Conservation (phyloP, 306 rosid genomes). For the Coriaria nepalensis region DNA sequence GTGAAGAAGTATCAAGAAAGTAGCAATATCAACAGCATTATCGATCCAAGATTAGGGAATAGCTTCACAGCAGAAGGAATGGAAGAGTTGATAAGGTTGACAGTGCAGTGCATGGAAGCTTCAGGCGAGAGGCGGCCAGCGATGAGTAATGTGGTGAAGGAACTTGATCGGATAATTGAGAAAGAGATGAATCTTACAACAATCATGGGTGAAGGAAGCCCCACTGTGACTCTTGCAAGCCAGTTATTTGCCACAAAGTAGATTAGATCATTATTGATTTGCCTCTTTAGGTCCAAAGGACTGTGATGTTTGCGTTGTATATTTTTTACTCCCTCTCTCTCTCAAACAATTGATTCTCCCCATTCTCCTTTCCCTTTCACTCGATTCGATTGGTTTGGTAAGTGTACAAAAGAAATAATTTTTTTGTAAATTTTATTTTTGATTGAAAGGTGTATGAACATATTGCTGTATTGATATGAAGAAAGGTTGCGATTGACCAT, state of each 20-base stretch:
- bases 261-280: slow-evolving; percentile 12
- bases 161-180: slow-evolving; percentile 61
- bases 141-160: slow-evolving; percentile 62
- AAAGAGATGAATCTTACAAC: slow-evolving; percentile 77
- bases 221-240: slow-evolving; percentile 64
- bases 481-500: no score
- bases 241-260: slow-evolving; percentile 44
- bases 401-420: no score
- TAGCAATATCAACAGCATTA: slow-evolving; percentile 21
- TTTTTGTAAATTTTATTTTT: no score
- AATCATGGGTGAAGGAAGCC: slow-evolving; percentile 79
- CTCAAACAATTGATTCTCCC: slow-evolving; percentile 3
- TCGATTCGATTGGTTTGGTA: background rate
- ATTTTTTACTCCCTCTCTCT: background rate
- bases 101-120: slow-evolving; percentile 34
- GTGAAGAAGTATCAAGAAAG: slow-evolving; percentile 34
- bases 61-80: slow-evolving; percentile 70
- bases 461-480: no score
- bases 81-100: slow-evolving; percentile 45
- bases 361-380: slow-evolving; percentile 1
- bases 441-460: no score
- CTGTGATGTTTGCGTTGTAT: slow-evolving; percentile 34
- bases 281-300: slow-evolving; percentile 10
- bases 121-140: slow-evolving; percentile 68
- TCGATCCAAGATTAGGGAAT: slow-evolving; percentile 51